These are phyloP conservation scores for Jasminum sambac DNA, from an alignment of 257 asterid species.

Conservation along the genomic window DNA sequence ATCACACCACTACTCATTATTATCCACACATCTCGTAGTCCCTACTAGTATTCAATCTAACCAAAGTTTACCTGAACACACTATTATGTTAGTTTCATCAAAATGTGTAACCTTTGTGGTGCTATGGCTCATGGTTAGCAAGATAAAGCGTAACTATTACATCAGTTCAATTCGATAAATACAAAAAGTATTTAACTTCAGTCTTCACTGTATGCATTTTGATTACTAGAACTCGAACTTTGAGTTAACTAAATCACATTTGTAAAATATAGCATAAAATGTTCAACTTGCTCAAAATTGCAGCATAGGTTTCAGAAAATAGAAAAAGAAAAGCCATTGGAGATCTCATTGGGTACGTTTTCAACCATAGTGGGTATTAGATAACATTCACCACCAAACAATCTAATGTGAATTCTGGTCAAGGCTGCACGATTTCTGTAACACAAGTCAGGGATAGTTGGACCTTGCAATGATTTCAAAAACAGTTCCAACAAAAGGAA, in stretches of 20 bases:
- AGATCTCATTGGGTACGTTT: neutral
- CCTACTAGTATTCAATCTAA: neutral
- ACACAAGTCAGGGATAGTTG: neutral
- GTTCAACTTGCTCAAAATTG: conserved; percentile 14
- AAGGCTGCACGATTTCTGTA: neutral
- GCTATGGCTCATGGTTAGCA: neutral
- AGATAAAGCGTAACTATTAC: neutral
- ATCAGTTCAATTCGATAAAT: neutral
- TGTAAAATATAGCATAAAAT: neutral
- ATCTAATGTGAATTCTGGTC: neutral
- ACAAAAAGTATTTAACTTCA: neutral
- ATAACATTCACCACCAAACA: neutral
- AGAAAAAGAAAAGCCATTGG: neutral
- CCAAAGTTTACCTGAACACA: neutral
- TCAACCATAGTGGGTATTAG: conserved; percentile 1
- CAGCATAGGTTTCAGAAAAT: neutral
- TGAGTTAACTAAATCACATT: neutral
- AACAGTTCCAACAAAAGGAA: conserved; percentile 3
- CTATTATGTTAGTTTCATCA: conserved; percentile 1
- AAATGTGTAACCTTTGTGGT: neutral
- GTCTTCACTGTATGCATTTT: neutral
- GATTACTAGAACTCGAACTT: neutral
- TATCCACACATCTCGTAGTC: too few species aligned
- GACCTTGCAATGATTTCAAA: conserved; percentile 9
- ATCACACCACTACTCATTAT: too few species aligned